Percentiles rank a stretch among this genome's conserved stretches.
Evolutionary conservation across 257 asterid species (phyloP).

Genomic region (Penstemon newberryi): DNA sequence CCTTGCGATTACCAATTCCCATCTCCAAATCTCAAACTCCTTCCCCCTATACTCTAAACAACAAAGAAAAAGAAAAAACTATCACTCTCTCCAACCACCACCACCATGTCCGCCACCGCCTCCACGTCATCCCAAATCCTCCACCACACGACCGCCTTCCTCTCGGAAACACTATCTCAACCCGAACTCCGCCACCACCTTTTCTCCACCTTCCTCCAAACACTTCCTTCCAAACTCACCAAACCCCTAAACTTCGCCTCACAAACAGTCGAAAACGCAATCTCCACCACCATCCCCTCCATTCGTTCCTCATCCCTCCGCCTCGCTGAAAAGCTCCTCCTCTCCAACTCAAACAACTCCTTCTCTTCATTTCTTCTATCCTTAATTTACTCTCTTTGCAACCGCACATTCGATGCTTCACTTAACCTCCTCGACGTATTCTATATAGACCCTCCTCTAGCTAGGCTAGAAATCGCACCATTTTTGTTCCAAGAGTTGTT

Average conservation of each 20-base stretch:
- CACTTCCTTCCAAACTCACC: conserved; percentile 31
- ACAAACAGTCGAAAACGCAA: conserved; percentile 60
- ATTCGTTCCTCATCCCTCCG: conserved; percentile 60
- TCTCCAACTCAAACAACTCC: conserved; percentile 36
- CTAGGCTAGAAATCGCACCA: conserved; percentile 63
- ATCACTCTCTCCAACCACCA: neutral
- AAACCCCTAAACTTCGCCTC: conserved; percentile 49
- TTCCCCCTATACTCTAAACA: neutral
- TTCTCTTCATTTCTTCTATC: conserved; percentile 59
- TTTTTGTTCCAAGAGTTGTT: conserved; percentile 59
- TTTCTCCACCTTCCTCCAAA: conserved; percentile 44
- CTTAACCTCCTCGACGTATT: conserved; percentile 49
- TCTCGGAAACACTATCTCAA: conserved; percentile 44
- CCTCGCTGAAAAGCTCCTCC: conserved; percentile 55
- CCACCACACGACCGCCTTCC: conserved; percentile 49
- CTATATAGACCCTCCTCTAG: conserved; percentile 41
- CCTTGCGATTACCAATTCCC: neutral
- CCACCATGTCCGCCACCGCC: conserved; percentile 44
- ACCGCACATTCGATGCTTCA: conserved; percentile 48
- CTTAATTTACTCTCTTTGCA: conserved; percentile 39
- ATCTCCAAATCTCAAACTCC: neutral
- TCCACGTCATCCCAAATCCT: conserved; percentile 46
- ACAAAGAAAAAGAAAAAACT: neutral
- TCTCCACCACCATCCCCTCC: conserved; percentile 47
- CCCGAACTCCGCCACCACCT: conserved; percentile 52